Evolutionary conservation across 805 yeast genomes (phyloP), one percentile per base, ranked within the genome.

Genomic region (Ogataea methanolica): DNA sequence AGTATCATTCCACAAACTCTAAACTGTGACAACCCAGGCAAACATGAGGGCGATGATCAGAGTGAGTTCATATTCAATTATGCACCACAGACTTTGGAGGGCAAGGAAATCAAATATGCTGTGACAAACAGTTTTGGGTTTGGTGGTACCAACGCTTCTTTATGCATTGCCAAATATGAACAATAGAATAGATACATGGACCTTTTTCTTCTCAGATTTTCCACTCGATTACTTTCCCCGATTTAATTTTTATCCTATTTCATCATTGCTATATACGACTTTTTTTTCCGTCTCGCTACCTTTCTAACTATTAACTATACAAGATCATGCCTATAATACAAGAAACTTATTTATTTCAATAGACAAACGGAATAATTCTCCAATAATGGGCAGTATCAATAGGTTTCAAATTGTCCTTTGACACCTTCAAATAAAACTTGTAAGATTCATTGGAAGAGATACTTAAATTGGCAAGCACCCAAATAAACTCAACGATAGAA

Each of bases 61-160:
- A 67, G 57, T 2, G 68, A 67, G 33, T 79, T 78, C 53, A 62
- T 68, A 2, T 71, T 78, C 48, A 82, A 86, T 60, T 85, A 84
- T 56, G 83, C 85, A 6, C 75, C 79, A 1, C 68, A 58, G 12
- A 72, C 85, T 9, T 59, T 69, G 39, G 43, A 55, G 14, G 70
- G 63, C 22, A 40, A 43, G 15, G 57, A 63, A 2, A 61, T 86
- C 4, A 58, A 75, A 3, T 74, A 78, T 53, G 97, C 92, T 0
- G 51, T 94, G 56, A 80, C 89, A 42, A 94, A 94, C 60, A 88
- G 97, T 57, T 92, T 95, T 68, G 99, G 99, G 0, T 94, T 94
- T 69, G 99, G 99, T 7, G 99, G 99, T 8, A 88, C 95, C 5
- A 94, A 94, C 65, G 84, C 95, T 6, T 76, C 95, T 2, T 59